Percentiles rank a stretch among this genome's conserved stretches.
These are phyloP conservation scores for Aureobasidium sp. DNA, from an alignment of 2,329 filamentous ascomycete species.

Conservation along the genomic window DNA sequence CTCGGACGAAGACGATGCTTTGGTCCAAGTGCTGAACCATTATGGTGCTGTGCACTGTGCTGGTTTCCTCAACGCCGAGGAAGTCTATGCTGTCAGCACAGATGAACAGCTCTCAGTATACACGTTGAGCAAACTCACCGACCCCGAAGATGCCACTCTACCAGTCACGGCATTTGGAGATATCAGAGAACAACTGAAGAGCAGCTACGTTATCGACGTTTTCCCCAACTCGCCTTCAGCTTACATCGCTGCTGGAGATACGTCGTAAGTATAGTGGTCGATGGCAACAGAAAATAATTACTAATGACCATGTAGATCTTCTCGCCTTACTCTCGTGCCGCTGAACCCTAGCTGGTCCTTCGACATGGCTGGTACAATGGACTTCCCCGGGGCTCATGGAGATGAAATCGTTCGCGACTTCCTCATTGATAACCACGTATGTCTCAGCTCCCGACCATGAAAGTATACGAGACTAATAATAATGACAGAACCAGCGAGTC, in stretches of 20 bases:
- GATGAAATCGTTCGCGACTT: constrained; percentile 41
- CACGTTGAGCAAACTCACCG: constrained; percentile 54
- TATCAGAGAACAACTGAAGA: constrained; percentile 53
- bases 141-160: constrained; percentile 40
- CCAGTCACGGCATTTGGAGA: constrained; percentile 56
- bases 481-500: constrained; percentile 16
- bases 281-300: neutral
- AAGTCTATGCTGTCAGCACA: constrained; percentile 65
- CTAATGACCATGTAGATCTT: neutral
- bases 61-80: constrained; percentile 56
- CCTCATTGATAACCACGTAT: constrained; percentile 26
- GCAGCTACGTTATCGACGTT: constrained; percentile 67
- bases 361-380: constrained; percentile 14
- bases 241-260: constrained; percentile 14
- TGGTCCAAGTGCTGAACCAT: constrained; percentile 72
- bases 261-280: neutral
- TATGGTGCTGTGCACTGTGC: constrained; percentile 65
- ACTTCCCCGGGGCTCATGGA: constrained; percentile 36
- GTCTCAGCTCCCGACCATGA: neutral
- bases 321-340: constrained; percentile 10
- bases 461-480: neutral
- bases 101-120: constrained; percentile 73
- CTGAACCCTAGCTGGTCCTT: constrained; percentile 14
- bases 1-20: constrained; percentile 65
- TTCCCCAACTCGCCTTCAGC: constrained; percentile 40